phyloP scores from a whole-genome alignment of 2,329 filamentous ascomycete genomes.

The Cordyceps cicadae region DNA sequence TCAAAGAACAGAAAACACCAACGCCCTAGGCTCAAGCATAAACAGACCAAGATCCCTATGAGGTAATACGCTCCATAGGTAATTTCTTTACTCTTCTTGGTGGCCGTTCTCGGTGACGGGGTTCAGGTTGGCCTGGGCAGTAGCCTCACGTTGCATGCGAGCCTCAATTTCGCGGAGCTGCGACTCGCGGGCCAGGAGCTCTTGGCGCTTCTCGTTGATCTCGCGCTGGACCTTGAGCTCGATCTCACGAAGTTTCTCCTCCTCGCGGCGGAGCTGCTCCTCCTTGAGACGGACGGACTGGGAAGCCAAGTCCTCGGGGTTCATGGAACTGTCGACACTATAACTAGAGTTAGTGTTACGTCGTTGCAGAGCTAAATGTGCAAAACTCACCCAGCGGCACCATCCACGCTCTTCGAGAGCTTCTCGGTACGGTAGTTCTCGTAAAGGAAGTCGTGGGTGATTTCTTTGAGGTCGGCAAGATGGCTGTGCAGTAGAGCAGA shows the following conservation, averaged over 20 bases:
- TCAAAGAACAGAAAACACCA: conserved; percentile 35
- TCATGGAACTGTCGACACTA: conserved; percentile 73
- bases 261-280: conserved; percentile 95
- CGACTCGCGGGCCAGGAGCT: conserved; percentile 92
- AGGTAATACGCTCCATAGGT: conserved; percentile 3
- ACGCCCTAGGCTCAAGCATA: conserved; percentile 36
- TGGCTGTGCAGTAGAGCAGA: conserved; percentile 96
- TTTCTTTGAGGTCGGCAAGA: conserved; percentile 96
- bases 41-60: conserved; percentile 30
- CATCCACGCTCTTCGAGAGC: conserved; percentile 97
- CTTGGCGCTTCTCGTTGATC: conserved; percentile 99
- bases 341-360: conserved; percentile 22
- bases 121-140: conserved; percentile 40
- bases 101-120: conserved; percentile 30
- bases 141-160: conserved; percentile 84
- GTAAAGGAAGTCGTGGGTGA: conserved; percentile 99
- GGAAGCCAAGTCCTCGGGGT: conserved; percentile 91
- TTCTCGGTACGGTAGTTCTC: conserved; percentile 99
- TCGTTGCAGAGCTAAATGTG: background rate
- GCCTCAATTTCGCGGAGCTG: conserved; percentile 98
- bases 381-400: conserved; percentile 72
- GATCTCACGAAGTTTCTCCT: conserved; percentile 99
- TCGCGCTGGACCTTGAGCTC: conserved; percentile 99
- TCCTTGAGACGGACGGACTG: conserved; percentile 99
- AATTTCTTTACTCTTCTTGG: conserved; percentile 37